phyloP scores from a whole-genome alignment of 164 flowering plant genomes.

The Santalum album region DNA sequence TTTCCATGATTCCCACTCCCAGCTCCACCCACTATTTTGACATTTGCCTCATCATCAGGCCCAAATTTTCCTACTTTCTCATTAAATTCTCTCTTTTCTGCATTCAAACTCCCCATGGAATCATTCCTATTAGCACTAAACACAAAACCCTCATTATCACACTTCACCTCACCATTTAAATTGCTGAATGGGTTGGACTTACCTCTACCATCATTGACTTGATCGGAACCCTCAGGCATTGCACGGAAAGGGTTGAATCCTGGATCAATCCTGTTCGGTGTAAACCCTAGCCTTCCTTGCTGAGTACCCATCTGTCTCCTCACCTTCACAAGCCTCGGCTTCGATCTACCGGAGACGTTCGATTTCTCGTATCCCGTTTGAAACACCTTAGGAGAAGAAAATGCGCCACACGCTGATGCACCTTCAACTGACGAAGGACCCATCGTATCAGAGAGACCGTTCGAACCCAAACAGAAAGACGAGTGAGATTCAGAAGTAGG shows the following conservation, averaged over 20 bases:
- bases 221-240: conserved; percentile 2
- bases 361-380: background rate
- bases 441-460: conserved; percentile 1
- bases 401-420: background rate
- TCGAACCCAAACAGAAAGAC: background rate
- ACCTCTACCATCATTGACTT: background rate
- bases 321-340: conserved; percentile 26
- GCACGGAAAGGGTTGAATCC: conserved; percentile 18
- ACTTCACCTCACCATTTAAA: conserved; percentile 5
- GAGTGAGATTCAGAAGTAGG: background rate
- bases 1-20: background rate
- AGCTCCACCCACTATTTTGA: background rate
- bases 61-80: background rate
- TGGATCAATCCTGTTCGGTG: conserved; percentile 1
- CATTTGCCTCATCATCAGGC: background rate
- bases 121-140: conserved; percentile 9
- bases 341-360: conserved; percentile 5
- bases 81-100: conserved; percentile 1
- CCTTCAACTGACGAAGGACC: background rate
- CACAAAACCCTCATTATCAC: conserved; percentile 7
- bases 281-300: conserved; percentile 8
- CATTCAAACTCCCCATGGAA: background rate
- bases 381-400: background rate
- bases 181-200: conserved; percentile 2
- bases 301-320: conserved; percentile 17